These are phyloP conservation scores for Coniosporium apollinis DNA, from an alignment of 495 filamentous ascomycete species.

Conservation along the genomic window DNA sequence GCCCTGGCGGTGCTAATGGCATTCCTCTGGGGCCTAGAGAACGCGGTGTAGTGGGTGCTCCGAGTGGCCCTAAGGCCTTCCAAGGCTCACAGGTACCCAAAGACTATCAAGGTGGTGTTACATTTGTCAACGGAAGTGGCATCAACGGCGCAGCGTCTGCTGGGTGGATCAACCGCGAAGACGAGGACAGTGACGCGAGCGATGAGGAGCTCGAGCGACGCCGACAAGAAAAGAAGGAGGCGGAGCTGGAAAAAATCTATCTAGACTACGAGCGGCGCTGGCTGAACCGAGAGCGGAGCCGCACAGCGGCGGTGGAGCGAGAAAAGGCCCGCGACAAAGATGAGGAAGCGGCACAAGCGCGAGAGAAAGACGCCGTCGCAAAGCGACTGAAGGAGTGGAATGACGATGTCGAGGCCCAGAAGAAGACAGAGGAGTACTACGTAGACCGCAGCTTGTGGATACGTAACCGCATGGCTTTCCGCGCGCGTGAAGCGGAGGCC, in stretches of 20 bases:
- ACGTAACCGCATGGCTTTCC: slow-evolving; percentile 57
- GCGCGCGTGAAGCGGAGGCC: slow-evolving; percentile 49
- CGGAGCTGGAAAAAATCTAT: slow-evolving; percentile 66
- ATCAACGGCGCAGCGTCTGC: slow-evolving; percentile 39
- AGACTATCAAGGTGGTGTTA: slow-evolving; percentile 67
- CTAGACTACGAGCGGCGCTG: slow-evolving; percentile 76
- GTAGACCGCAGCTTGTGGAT: slow-evolving; percentile 70
- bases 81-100: slow-evolving; percentile 54
- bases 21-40: slow-evolving; percentile 76
- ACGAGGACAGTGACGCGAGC: slow-evolving; percentile 76
- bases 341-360: slow-evolving; percentile 37
- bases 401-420: slow-evolving; percentile 61
- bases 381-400: slow-evolving; percentile 66
- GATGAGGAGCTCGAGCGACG: slow-evolving; percentile 71
- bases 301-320: slow-evolving; percentile 67
- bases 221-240: slow-evolving; percentile 48
- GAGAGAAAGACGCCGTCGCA: slow-evolving; percentile 56
- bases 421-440: slow-evolving; percentile 70
- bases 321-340: slow-evolving; percentile 63
- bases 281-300: slow-evolving; percentile 73
- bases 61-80: slow-evolving; percentile 58
- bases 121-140: slow-evolving; percentile 71
- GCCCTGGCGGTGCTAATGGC: slow-evolving; percentile 60
- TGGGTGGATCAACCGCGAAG: slow-evolving; percentile 44
- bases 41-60: slow-evolving; percentile 52